Conservation (phyloP, 768 basidiomycete species). For the Russula earlei region DNA sequence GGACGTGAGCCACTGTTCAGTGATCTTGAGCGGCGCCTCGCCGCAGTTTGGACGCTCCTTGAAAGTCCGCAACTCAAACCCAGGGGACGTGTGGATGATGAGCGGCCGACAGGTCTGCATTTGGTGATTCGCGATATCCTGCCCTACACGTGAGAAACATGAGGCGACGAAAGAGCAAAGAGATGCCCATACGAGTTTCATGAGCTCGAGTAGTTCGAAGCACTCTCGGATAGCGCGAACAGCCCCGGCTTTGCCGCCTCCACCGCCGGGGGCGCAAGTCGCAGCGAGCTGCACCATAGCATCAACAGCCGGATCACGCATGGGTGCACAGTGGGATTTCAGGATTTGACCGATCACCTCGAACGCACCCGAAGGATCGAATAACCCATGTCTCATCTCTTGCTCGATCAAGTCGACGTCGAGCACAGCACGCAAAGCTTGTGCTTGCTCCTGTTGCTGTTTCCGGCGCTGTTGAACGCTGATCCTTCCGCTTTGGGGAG, state of each 20-base stretch:
- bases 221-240: slow-evolving; percentile 71
- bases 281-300: slow-evolving; percentile 69
- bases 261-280: slow-evolving; percentile 43
- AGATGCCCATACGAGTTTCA: slow-evolving; percentile 72
- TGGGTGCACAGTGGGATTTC: slow-evolving; percentile 88
- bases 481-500: slow-evolving; percentile 17
- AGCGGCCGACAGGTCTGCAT: slow-evolving; percentile 88
- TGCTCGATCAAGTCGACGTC: slow-evolving; percentile 78
- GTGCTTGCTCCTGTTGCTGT: slow-evolving; percentile 18
- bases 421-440: slow-evolving; percentile 30
- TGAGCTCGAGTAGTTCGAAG: slow-evolving; percentile 85
- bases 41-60: slow-evolving; percentile 39
- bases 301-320: slow-evolving; percentile 79
- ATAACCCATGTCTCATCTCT: slow-evolving; percentile 66
- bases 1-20: slow-evolving; percentile 19
- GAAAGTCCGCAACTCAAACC: slow-evolving; percentile 74
- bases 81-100: slow-evolving; percentile 68
- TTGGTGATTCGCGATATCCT: slow-evolving; percentile 98
- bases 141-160: slow-evolving; percentile 21
- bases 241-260: slow-evolving; percentile 50
- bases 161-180: slow-evolving; percentile 8
- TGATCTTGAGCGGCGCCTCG: slow-evolving; percentile 18
- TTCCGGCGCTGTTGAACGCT: slow-evolving; percentile 16
- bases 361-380: slow-evolving; percentile 75
- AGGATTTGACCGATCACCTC: slow-evolving; percentile 68